A percentile compares a stretch with the other conserved stretches of the same genome.
Evolutionary conservation across 192 early-diverging fungal species (phyloP).

Genomic region (Entrophospora sp.): DNA sequence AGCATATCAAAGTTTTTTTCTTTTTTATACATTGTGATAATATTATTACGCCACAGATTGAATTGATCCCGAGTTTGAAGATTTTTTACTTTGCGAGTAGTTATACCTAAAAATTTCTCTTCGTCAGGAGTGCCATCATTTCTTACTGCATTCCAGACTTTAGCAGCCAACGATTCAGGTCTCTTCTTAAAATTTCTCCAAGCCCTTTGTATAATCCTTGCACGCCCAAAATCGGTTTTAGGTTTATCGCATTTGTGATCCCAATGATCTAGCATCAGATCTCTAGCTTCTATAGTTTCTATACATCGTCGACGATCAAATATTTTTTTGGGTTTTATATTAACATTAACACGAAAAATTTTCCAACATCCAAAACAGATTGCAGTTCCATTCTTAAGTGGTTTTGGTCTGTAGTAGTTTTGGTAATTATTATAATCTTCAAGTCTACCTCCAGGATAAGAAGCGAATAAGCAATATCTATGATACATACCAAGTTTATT

Average conservation of each 20-base stretch:
- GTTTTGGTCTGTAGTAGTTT: neutral
- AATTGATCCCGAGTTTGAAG: conserved; percentile 8
- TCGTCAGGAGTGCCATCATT: neutral
- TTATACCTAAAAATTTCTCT: neutral
- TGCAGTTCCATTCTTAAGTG: neutral
- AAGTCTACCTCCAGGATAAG: neutral
- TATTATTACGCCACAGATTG: conserved; percentile 10
- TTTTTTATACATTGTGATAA: conserved; percentile 11
- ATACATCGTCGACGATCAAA: neutral
- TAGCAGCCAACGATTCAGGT: no score
- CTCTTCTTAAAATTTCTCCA: no score
- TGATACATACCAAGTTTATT: conserved; percentile 4
- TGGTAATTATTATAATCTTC: neutral
- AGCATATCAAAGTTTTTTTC: neutral
- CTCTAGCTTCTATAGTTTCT: neutral
- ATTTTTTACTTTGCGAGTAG: conserved; percentile 3
- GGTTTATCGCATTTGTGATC: no score
- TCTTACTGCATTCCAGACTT: no score
- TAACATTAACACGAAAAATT: neutral
- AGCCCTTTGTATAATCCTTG: no score
- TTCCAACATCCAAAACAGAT: neutral
- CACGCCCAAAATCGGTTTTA: no score
- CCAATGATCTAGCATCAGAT: no score
- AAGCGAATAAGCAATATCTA: neutral
- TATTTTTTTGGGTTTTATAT: neutral